Evolutionary conservation across 257 asterid genomes (phyloP), one percentile per base, ranked within the genome.

Genomic region (Gynochthodes officinalis): DNA sequence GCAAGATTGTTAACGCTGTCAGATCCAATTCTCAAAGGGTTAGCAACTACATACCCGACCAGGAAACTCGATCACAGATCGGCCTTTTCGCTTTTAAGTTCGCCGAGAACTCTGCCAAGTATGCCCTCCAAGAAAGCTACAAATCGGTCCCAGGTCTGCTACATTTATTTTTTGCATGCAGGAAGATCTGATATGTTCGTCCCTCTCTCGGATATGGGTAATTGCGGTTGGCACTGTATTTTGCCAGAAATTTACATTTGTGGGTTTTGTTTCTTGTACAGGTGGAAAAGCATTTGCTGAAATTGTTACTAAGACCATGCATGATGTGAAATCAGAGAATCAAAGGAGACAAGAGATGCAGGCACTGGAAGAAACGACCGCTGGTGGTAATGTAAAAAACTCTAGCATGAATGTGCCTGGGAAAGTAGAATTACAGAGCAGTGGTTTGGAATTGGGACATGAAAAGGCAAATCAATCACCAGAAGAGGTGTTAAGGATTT

Each of bases 131-230:
- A 15, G 86, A 83, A 43, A 75, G 80, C 53, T 81, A 70, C 76
- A 78, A 79, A 59, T 32, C 71, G 57, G 44, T 83, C 58, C 89
- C 89, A 64, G 89, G 89, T 76, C 25, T 75, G 77, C 23, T 67
- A 19, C n/a, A 60, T 44, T 32, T 19, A 33, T 18, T n/a, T n/a
- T n/a, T n/a, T n/a, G n/a, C n/a, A n/a, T n/a, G n/a, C n/a, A n/a
- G n/a, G n/a, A n/a, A n/a, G n/a, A n/a, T n/a, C n/a, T n/a, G n/a
- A n/a, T n/a, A n/a, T n/a, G n/a, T n/a, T n/a, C n/a, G n/a, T n/a
- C n/a, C n/a, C n/a, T n/a, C n/a, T n/a, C n/a, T n/a, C n/a, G n/a
- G n/a, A n/a, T n/a, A n/a, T n/a, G n/a, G n/a, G n/a, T n/a, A n/a
- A n/a, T n/a, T n/a, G n/a, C n/a, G n/a, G n/a, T n/a, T 37, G 7